Conservation (phyloP, 1,139 yeast species). For the Yamadazyma kanchanaburiensis region DNA sequence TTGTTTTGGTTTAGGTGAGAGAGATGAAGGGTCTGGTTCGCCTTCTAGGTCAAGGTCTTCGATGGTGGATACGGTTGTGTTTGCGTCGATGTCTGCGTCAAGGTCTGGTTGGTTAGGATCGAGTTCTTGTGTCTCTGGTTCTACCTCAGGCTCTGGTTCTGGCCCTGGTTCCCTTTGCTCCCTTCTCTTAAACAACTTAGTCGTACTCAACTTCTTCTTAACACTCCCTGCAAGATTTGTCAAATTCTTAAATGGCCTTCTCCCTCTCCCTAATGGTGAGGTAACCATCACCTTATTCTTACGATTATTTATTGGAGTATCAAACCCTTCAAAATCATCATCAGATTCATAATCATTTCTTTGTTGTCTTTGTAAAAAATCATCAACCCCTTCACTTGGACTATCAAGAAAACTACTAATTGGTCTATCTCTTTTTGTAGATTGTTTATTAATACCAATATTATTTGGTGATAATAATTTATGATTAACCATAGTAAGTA, state of each 20-base stretch:
- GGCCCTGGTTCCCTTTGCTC: not conserved
- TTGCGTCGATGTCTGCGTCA: conserved; percentile 13
- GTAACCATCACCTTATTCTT: conserved; percentile 7
- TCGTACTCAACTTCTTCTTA: conserved; percentile 14
- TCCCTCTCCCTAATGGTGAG: conserved; percentile 10
- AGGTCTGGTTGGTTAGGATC: conserved; percentile 3
- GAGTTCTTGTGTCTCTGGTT: not conserved
- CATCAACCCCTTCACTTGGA: conserved; percentile 21
- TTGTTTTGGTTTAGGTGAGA: not conserved
- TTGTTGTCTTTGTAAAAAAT: conserved; percentile 10
- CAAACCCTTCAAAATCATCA: conserved; percentile 4
- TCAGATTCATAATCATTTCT: conserved; percentile 2
- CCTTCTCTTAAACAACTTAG: conserved; percentile 10
- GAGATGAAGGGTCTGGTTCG: conserved; percentile 5
- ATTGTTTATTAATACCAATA: conserved; percentile 1
- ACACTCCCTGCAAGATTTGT: conserved; percentile 16
- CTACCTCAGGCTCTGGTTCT: not conserved
- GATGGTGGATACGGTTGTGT: conserved; percentile 14
- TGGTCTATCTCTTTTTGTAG: conserved; percentile 25
- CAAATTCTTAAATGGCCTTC: conserved; percentile 26
- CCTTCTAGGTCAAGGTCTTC: conserved; percentile 12
- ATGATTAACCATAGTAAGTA: too few relatives aligned
- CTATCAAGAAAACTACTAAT: conserved; percentile 28
- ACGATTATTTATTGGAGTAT: conserved; percentile 10
- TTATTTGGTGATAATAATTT: conserved; percentile 10